Evolutionary conservation across 2,329 filamentous ascomycete species (phyloP).

Genomic region (Aureobasidium pullulans): DNA sequence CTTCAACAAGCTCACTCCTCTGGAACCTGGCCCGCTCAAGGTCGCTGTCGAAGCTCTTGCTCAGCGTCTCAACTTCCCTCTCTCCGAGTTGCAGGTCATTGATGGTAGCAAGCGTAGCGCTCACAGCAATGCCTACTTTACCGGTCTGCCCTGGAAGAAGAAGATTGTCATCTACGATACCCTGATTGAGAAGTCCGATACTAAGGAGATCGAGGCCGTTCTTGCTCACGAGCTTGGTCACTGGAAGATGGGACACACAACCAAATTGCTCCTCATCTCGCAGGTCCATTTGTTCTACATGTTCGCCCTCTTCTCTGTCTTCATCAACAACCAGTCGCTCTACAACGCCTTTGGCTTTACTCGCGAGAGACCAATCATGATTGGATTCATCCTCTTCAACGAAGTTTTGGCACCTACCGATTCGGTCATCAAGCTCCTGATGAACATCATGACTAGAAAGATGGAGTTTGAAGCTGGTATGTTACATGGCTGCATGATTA

Average conservation of each 20-base stretch:
- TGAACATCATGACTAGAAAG: constrained; percentile 90
- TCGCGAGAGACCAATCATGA: constrained; percentile 78
- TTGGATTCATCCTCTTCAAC: constrained; percentile 95
- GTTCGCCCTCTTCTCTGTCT: constrained; percentile 92
- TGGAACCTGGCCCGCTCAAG: constrained; percentile 83
- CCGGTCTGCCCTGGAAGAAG: constrained; percentile 98
- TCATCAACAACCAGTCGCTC: constrained; percentile 89
- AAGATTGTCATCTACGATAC: constrained; percentile 99
- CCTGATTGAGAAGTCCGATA: constrained; percentile 87
- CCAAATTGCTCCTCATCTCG: constrained; percentile 72
- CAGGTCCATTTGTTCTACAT: constrained; percentile 94
- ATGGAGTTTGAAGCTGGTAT: constrained; percentile 91
- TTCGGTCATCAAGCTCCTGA: constrained; percentile 83
- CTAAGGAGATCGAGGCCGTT: constrained; percentile 88
- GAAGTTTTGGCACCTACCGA: constrained; percentile 94
- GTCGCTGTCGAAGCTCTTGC: constrained; percentile 78
- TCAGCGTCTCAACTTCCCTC: constrained; percentile 77
- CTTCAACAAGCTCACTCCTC: constrained; percentile 96
- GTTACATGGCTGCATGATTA: constrained; percentile 17
- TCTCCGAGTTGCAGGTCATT: constrained; percentile 90
- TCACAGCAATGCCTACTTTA: constrained; percentile 92
- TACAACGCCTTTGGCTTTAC: constrained; percentile 89
- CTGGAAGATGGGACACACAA: constrained; percentile 94
- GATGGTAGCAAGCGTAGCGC: constrained; percentile 82
- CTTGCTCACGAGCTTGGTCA: constrained; percentile 93